Base-by-base conservation (phyloP, 495 filamentous ascomycete species). In the Penicillium ucsense region DNA sequence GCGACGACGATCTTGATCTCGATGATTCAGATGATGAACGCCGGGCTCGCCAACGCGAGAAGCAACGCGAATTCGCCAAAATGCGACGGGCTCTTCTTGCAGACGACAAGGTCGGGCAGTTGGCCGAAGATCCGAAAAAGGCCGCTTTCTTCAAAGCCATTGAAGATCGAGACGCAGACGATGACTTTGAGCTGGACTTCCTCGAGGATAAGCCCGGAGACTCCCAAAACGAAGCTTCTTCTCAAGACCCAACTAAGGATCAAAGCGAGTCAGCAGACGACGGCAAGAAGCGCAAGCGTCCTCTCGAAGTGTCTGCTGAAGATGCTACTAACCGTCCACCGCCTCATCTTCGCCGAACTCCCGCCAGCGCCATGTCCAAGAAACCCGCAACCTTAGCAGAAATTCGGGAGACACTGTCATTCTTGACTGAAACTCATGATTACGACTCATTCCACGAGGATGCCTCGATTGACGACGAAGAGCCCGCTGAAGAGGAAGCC, bases 51-150 rank as follows among this genome's bases (percentile, higher is more conserved):
- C 81, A 85, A 31, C 78, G 89, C 5, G 78, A 82, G 67, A 96
- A 94, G 66, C 82, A 91, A 38, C 72, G 81, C 47, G 85, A 97
- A 55, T 91, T 94, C 63, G 86, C 88, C 27, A 87, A 86, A 65
- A 94, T 95, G 86, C 84, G 88, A 41, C 88, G 85, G 57, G 86
- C 88, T 10, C 73, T 99, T 6, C 74, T 96, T 11, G 78, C 84
- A n/a, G 90, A 98, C 56, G 89, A 89, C 62, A 88, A 89, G 39
- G 76, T 97, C 49, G 87, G 82, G 51, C 88, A 89, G 59, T 84
- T 99, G 45, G 89, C 91, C 30, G 80, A 88, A 53, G 89, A 96
- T 58, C 90, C 89, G 8, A 89, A 90, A 63, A 89, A 88, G 56
- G 71, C 80, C 9, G 92, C 92, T 0, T 99, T 99, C 71, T 79